These are phyloP conservation scores for Termitomyces titanicus DNA, from an alignment of 768 basidiomycete genomes.

Conservation along the genomic window DNA sequence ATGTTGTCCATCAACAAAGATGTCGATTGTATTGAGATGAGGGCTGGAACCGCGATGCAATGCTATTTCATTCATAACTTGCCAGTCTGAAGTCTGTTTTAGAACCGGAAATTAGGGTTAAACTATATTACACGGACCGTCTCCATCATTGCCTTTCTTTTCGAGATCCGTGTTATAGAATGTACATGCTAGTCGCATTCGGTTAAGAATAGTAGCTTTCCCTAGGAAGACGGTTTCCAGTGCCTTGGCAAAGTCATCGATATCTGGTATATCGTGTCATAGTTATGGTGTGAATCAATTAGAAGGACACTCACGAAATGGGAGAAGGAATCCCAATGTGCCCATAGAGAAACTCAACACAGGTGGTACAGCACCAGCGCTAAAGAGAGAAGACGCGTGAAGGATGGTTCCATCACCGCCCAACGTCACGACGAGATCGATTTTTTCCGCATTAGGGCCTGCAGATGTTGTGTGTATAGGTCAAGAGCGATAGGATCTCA, in stretches of 20 bases:
- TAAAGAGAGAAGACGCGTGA: conserved; percentile 90
- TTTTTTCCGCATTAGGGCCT: conserved; percentile 53
- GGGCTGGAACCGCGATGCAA: conserved; percentile 90
- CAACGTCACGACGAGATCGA: conserved; percentile 86
- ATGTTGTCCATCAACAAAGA: conserved; percentile 92
- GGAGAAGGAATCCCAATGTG: conserved; percentile 88
- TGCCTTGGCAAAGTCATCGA: conserved; percentile 81
- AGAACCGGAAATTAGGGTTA: neutral
- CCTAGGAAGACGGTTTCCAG: conserved; percentile 77
- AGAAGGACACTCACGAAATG: conserved; percentile 69
- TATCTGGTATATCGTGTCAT: conserved; percentile 48
- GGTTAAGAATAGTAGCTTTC: conserved; percentile 76
- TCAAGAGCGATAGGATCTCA: neutral
- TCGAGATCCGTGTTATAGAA: conserved; percentile 61
- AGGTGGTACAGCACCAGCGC: conserved; percentile 87
- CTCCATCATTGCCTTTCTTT: conserved; percentile 52
- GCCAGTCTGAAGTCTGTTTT: conserved; percentile 61
- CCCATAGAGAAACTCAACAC: conserved; percentile 92
- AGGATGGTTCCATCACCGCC: conserved; percentile 96
- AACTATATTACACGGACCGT: conserved; percentile 42
- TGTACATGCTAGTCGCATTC: conserved; percentile 87
- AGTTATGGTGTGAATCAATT: neutral
- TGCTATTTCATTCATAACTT: conserved; percentile 97
- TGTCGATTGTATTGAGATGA: conserved; percentile 90
- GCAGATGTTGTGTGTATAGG: neutral